These are phyloP conservation scores for Penicillium sumatraense DNA, from an alignment of 2,329 filamentous ascomycete genomes.

Conservation along the genomic window DNA sequence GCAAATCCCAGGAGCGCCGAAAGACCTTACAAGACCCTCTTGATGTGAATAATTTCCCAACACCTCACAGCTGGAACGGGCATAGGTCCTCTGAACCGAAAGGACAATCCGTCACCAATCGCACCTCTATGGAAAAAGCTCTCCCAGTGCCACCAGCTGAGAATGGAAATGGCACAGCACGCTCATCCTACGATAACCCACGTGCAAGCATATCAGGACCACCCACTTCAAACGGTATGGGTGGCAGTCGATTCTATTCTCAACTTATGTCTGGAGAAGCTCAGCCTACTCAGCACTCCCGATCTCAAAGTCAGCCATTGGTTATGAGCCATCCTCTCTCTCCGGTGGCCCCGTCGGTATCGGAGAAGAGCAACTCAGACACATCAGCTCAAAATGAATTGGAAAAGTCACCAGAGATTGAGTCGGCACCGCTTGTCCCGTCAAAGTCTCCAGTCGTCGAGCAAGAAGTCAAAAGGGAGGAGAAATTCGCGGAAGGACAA, in stretches of 20 bases:
- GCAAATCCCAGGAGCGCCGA: neutral
- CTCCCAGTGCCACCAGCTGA: neutral
- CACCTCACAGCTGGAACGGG: constrained; percentile 1
- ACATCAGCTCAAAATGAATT: constrained; percentile 4
- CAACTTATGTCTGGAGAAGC: constrained; percentile 1
- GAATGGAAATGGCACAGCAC: neutral
- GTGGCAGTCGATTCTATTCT: constrained; percentile 1
- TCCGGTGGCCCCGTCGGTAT: constrained; percentile 10
- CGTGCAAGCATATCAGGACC: neutral
- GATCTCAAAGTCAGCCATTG: constrained; percentile 7
- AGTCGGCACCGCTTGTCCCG: neutral
- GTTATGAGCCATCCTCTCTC: constrained; percentile 10
- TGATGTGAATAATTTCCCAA: constrained; percentile 8
- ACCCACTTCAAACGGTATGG: neutral
- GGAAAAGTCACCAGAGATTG: neutral
- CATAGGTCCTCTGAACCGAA: constrained; percentile 6
- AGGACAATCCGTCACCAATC: neutral
- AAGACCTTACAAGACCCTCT: neutral
- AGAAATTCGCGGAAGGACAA: no score
- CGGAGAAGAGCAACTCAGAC: neutral
- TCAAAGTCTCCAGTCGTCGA: constrained; percentile 1
- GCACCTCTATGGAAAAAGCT: neutral
- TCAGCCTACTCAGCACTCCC: neutral
- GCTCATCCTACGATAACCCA: neutral
- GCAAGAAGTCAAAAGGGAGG: neutral